Evolutionary conservation across 2,329 filamentous ascomycete genomes (phyloP), one percentile per base, ranked within the genome.

Genomic region (Scytalidium sp.): DNA sequence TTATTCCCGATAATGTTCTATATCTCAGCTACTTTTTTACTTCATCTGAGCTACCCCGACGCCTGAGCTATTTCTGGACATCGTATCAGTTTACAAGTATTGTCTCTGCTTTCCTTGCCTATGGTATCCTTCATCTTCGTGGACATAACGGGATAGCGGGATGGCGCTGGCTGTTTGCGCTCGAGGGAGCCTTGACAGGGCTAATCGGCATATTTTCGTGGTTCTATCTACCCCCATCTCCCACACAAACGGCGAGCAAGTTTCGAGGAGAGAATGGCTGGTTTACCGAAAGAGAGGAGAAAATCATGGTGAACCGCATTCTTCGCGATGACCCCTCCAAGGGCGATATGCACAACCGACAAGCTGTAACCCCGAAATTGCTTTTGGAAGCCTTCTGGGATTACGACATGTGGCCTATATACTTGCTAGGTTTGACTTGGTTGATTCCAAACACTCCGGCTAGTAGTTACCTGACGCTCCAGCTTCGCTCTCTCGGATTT

Each of bases 231-330:
- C 78, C 79, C 1, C 68, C 78, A 50, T 83, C 78, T 0, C 84
- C 84, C 1, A 81, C 80, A 0, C 80, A 83, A 56, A 87, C 84
- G n/a, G n/a, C n/a, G n/a, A n/a, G 45, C 45, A 46, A 19, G 8
- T 46, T 20, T 9, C 25, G 27, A 39, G 45, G 41, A 46, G 45
- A 46, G 40, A 79, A 80, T 47, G 83, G 83, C 4, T 83, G 82
- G 75, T 83, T 86, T 62, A 75, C 64, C 11, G 79, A 84, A 50
- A 73, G 66, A 19, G 82, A 86, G 62, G 81, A 83, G 60, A 82
- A 82, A 58, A 84, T 85, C 51, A 79, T 86, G 68, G 80, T 84
- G 6, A 85, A 84, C 58, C 76, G 76, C 23, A 71, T 83, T 22
- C 54, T 64, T 41, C 72, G 78, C 3, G 78, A 81, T 47, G 78